Evolutionary conservation across 805 yeast genomes (phyloP), one percentile per base, ranked within the genome.

Genomic region (Suhomyces faveliae): DNA sequence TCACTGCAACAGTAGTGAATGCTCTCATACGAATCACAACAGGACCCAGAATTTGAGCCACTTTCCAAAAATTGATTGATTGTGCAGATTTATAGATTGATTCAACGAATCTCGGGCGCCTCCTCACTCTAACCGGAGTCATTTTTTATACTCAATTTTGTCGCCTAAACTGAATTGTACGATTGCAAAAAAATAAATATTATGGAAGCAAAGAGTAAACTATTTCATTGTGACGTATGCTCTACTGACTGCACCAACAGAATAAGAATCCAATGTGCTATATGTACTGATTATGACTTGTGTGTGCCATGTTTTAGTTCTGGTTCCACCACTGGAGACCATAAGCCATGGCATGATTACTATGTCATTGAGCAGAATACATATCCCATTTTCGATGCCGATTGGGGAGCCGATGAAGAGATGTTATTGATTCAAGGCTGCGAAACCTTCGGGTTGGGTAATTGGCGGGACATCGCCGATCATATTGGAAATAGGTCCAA

Each of bases 341-440:
- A 94, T 71, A 85, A 89, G 64, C 98, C 99, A 9, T 88, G 83
- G 78, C 99, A 94, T 64, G 95, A 88, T 61, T 94, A 94, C 64
- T 80, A 83, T 59, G 87, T 94, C 12, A 84, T 92, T 22, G 99
- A 94, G 66, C 97, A 95, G 57, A 92, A 92, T 61, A 87, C 96
- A 2, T 92, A 89, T 61, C 99, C 99, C 0, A 87, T 95, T 8
- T 85, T 95, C 56, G 87, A 83, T 45, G 80, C 78, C 48, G 91
- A 85, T 48, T 94, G 99, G 98, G 99, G 99, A 30, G 99, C 99
- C 1, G 99, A 94, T 69, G 99, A 94, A 66, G 99, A 94, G 67
- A 63, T 91, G 48, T 74, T 89, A 25, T 71, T 94, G 49, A 79
- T 95, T 11, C 96, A 90, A 64, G 98, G 97, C 7, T 85, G 96